These are phyloP conservation scores for Pulveroboletus ravenelii DNA, from an alignment of 768 basidiomycete genomes.

Conservation along the genomic window DNA sequence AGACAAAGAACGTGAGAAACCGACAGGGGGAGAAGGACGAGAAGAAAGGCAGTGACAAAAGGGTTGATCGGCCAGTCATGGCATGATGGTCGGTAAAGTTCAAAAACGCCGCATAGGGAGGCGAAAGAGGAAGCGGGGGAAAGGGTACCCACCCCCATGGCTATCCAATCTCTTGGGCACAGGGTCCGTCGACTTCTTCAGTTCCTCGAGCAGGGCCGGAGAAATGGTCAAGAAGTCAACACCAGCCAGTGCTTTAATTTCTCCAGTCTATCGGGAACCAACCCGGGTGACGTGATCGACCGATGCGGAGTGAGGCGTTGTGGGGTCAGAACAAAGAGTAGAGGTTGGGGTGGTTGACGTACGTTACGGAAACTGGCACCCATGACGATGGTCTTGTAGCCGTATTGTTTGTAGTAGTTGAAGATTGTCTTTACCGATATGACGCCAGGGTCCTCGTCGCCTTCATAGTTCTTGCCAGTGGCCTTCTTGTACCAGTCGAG, in stretches of 20 bases:
- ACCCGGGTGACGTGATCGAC: slow-evolving; percentile 3
- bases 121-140: not conserved
- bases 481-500: slow-evolving; percentile 99
- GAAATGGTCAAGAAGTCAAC: slow-evolving; percentile 98
- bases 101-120: not conserved
- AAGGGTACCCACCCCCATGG: slow-evolving; percentile 43
- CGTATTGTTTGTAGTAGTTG: slow-evolving; percentile 99
- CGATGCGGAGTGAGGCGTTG: not conserved
- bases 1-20: not conserved
- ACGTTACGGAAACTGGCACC: slow-evolving; percentile 99
- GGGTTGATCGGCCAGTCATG: slow-evolving; percentile 8
- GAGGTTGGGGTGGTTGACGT: slow-evolving; percentile 25
- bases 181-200: slow-evolving; percentile 70
- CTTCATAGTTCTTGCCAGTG: slow-evolving; percentile 82
- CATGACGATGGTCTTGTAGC: slow-evolving; percentile 99
- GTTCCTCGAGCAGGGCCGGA: slow-evolving; percentile 85
- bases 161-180: slow-evolving; percentile 86
- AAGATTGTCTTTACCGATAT: slow-evolving; percentile 94
- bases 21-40: not conserved
- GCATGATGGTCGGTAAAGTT: not conserved
- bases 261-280: slow-evolving; percentile 54
- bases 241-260: slow-evolving; percentile 93
- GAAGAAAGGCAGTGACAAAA: not conserved
- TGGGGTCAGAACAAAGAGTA: slow-evolving; percentile 1
- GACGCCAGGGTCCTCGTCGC: slow-evolving; percentile 94